Conservation (phyloP, 495 filamentous ascomycete species). For the Baudoinia panamericana region DNA sequence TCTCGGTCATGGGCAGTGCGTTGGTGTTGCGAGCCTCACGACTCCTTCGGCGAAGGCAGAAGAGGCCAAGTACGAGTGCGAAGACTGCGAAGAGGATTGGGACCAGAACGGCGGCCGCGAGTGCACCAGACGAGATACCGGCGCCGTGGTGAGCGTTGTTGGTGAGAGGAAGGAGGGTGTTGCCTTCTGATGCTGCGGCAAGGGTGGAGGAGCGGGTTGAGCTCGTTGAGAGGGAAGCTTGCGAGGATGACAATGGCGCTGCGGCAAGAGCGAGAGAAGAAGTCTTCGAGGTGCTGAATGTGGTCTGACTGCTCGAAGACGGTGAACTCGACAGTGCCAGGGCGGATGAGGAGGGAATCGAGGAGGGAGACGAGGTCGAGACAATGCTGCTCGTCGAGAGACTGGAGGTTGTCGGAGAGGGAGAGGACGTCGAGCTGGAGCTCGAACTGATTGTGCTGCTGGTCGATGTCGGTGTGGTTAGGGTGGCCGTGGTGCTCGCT, state of each 20-base stretch:
- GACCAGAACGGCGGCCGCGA: constrained; percentile 1
- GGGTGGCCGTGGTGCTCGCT: constrained; percentile 16
- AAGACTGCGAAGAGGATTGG: constrained; percentile 3
- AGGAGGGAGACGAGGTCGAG: too few species aligned
- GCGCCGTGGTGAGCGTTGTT: not conserved
- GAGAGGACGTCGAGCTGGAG: constrained; percentile 17
- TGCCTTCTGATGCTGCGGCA: not conserved
- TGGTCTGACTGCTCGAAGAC: too few species aligned
- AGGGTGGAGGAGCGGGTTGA: not conserved
- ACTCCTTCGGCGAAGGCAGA: constrained; percentile 3
- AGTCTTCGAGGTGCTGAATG: too few species aligned
- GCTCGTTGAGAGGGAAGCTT: too few species aligned
- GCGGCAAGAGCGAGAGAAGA: too few species aligned
- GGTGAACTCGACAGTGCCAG: too few species aligned
- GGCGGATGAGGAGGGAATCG: too few species aligned
- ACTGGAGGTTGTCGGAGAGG: constrained; percentile 25
- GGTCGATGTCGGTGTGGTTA: constrained; percentile 20
- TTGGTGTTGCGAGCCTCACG: not conserved
- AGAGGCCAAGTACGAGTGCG: not conserved
- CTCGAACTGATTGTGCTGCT: constrained; percentile 19
- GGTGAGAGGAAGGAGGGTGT: constrained; percentile 3
- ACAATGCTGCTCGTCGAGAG: too few species aligned
- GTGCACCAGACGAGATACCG: constrained; percentile 1
- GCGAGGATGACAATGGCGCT: too few species aligned
- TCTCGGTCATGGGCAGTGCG: constrained; percentile 1